A percentile compares a stretch with the other conserved stretches of the same genome.
Conservation (phyloP, 768 basidiomycete genomes). For the Psilocybe cyanescens region DNA sequence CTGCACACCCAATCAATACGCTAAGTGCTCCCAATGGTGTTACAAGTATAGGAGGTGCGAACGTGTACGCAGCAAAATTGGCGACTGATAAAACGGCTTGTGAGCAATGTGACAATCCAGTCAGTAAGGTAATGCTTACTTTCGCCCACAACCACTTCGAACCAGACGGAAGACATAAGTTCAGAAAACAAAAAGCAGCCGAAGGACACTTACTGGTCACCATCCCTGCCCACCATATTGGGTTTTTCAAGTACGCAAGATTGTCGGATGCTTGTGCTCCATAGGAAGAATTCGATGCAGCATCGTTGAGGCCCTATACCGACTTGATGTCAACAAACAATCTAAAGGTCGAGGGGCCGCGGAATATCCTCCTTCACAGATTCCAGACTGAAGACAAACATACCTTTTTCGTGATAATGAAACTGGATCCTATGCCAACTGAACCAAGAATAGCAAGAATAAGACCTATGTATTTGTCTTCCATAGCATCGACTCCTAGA, state of each 20-base stretch:
- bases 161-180: slow-evolving; percentile 1
- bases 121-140: slow-evolving; percentile 42
- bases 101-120: slow-evolving; percentile 1
- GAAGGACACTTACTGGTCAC: slow-evolving; percentile 69
- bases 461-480: slow-evolving; percentile 96
- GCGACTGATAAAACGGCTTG: slow-evolving; percentile 50
- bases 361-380: not conserved
- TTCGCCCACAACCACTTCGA: slow-evolving; percentile 90
- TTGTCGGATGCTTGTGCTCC: slow-evolving; percentile 77
- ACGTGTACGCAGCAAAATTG: slow-evolving; percentile 96
- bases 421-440: slow-evolving; percentile 90
- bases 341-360: not conserved
- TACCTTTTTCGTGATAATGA: slow-evolving; percentile 99
- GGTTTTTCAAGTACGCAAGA: slow-evolving; percentile 84
- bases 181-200: slow-evolving; percentile 3
- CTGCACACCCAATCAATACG: slow-evolving; percentile 89
- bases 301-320: slow-evolving; percentile 85
- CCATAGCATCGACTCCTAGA: slow-evolving; percentile 32
- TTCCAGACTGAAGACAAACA: not conserved
- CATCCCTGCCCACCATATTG: slow-evolving; percentile 98
- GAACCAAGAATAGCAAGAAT: slow-evolving; percentile 85
- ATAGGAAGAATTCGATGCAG: slow-evolving; percentile 54
- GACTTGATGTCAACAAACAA: not conserved
- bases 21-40: slow-evolving; percentile 97
- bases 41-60: slow-evolving; percentile 97